These are phyloP conservation scores for Entoloma clypeatum DNA, from an alignment of 1,284 basidiomycete species.

Conservation along the genomic window DNA sequence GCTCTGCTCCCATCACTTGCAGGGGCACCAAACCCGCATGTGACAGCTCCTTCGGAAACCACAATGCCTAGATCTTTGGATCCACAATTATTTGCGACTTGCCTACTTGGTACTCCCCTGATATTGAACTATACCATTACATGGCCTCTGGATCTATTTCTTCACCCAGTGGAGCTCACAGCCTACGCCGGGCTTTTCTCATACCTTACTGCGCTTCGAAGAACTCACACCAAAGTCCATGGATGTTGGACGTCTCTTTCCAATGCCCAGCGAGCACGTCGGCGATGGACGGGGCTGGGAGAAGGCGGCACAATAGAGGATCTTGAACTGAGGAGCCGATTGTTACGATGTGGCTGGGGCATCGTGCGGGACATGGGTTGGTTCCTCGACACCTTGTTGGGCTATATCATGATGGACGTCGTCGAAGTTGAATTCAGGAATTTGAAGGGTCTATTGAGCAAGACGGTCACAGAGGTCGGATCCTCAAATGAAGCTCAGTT, in stretches of 20 bases:
- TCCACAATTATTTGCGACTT: constrained; percentile 60
- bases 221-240: constrained; percentile 77
- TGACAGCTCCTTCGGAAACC: constrained; percentile 27
- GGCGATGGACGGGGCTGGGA: constrained; percentile 81
- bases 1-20: constrained; percentile 71
- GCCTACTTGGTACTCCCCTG: constrained; percentile 77
- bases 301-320: constrained; percentile 81
- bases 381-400: constrained; percentile 81
- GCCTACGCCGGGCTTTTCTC: constrained; percentile 78
- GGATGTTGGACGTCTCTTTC: constrained; percentile 81
- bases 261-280: constrained; percentile 74
- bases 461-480: constrained; percentile 23
- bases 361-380: constrained; percentile 84
- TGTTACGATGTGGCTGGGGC: constrained; percentile 81
- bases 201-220: constrained; percentile 79
- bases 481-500: constrained; percentile 4
- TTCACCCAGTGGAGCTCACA: constrained; percentile 70
- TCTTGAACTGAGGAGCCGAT: constrained; percentile 53
- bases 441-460: constrained; percentile 56
- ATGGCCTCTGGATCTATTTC: constrained; percentile 89
- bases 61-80: constrained; percentile 30
- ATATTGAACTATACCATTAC: constrained; percentile 64
- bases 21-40: constrained; percentile 31
- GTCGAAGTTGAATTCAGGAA: constrained; percentile 79
- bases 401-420: constrained; percentile 87